Evolutionary conservation across 2,329 filamentous ascomycete genomes (phyloP).

Genomic region (Ascochyta fabae): DNA sequence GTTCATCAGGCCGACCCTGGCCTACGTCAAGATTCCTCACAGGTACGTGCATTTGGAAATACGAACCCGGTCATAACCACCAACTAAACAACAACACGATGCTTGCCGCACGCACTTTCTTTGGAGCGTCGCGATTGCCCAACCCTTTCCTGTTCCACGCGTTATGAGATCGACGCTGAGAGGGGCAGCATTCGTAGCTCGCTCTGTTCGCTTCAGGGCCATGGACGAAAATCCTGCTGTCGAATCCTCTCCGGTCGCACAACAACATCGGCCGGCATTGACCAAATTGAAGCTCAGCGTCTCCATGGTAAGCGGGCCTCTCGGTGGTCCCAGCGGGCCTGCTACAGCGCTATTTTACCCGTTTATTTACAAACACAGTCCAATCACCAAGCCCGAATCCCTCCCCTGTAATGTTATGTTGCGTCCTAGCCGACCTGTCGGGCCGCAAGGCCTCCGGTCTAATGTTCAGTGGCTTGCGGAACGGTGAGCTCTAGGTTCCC

Average conservation of each 20-base stretch:
- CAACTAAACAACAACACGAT: constrained; percentile 20
- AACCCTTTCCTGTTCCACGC: neutral
- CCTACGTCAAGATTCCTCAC: constrained; percentile 17
- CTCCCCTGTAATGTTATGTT: constrained; percentile 42
- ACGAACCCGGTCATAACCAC: constrained; percentile 25
- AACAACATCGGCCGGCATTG: constrained; percentile 28
- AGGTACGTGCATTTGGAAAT: constrained; percentile 25
- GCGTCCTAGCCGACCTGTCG: constrained; percentile 39
- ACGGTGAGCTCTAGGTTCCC: constrained; percentile 29
- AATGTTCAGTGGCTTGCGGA: constrained; percentile 35
- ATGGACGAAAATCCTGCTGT: constrained; percentile 15
- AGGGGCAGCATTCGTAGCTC: constrained; percentile 11
- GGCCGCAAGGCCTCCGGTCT: constrained; percentile 29
- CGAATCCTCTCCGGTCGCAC: constrained; percentile 26
- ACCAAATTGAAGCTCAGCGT: constrained; percentile 32
- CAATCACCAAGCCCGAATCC: constrained; percentile 30
- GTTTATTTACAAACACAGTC: constrained; percentile 34
- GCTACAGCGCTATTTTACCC: constrained; percentile 44
- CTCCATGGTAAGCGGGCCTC: constrained; percentile 14
- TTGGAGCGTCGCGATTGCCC: constrained; percentile 8
- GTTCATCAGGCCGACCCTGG: constrained; percentile 26
- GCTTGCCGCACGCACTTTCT: constrained; percentile 8
- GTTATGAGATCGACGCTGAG: constrained; percentile 11
- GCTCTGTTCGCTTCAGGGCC: constrained; percentile 11
- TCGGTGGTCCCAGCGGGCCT: constrained; percentile 23